Evolutionary conservation across 73 alveolate genomes (phyloP).

Genomic region (Tetrahymena malaccensis): DNA sequence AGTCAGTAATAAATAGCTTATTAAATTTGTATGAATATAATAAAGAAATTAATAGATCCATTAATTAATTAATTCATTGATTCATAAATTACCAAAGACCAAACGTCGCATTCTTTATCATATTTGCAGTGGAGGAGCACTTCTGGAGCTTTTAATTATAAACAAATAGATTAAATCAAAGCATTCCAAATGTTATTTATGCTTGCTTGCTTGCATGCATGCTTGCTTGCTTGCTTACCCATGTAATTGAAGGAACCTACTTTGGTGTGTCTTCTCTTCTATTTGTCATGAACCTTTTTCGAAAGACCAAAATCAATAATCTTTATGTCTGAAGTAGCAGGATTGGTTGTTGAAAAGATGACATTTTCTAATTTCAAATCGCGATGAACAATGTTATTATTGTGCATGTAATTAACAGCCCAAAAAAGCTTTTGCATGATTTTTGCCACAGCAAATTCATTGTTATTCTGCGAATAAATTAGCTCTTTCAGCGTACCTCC

Average conservation of each 20-base stretch:
- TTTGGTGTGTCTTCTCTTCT: background rate
- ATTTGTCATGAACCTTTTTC: background rate
- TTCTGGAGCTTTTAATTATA: background rate
- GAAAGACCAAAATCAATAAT: slow-evolving; percentile 42
- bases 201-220: background rate
- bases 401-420: slow-evolving; percentile 68
- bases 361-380: slow-evolving; percentile 74
- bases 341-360: slow-evolving; percentile 30
- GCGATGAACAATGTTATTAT: slow-evolving; percentile 56
- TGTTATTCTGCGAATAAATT: slow-evolving; percentile 6
- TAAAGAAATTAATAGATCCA: background rate
- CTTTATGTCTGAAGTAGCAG: slow-evolving; percentile 6
- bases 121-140: background rate
- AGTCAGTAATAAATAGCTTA: background rate
- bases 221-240: background rate
- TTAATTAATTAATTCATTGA: background rate
- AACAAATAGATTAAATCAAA: background rate
- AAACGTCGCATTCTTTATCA: background rate
- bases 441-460: slow-evolving; percentile 36
- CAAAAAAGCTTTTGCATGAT: slow-evolving; percentile 48
- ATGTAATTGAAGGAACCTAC: background rate
- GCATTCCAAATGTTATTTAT: background rate
- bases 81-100: background rate
- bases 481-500: slow-evolving; percentile 33
- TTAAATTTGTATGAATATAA: background rate